Base-by-base conservation (phyloP, 768 basidiomycete genomes). In the Mycena albidolilacea region DNA sequence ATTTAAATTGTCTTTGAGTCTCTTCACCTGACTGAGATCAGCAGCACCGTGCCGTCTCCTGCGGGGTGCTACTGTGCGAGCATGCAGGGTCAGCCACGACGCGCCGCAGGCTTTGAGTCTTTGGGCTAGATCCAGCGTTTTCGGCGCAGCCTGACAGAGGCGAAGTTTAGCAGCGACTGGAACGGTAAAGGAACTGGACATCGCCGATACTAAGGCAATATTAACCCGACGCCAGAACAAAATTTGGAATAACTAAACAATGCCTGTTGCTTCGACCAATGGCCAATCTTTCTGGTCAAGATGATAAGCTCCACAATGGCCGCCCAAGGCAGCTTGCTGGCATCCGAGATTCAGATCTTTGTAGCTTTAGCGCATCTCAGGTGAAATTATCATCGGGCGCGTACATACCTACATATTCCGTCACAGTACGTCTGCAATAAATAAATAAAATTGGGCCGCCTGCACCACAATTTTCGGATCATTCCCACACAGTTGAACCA, bases 301-400 rank as follows among this genome's bases (percentile, higher is more conserved):
- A n/a, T 95, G 84, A 78, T 95, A 95, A 19, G 90, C 93, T 3
- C 94, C 94, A 77, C 87, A 93, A 76, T 92, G 93, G 10, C 86
- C 89, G 50, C 91, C 87, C 46, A 85, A 84, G 14, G 94, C 93
- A 35, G 87, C 85, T 64, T 91, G 89, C 76, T 93, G 94, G 79
- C 94, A 95, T 15, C 94, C 94, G 12, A 95, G 87, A 79, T 95
- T 95, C 64, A 95, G 78, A 83, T 95, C 94, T 95, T 74, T 39
- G 44, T 35, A 35, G 17, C 76, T 54, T 74, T 58, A 73, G 38
- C n/a, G 57, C 35, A 43, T 8, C 46, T 17, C 19, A 44, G 48
- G 23, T 12, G 2, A 8, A 54, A 2, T 23, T 23, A 23, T 2
- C 46, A 7, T 2, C 1, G 73, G 39, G 62, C 8, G 72, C 54